phyloP scores from a whole-genome alignment of 805 yeast species.

The Debaryomyces castellii region DNA sequence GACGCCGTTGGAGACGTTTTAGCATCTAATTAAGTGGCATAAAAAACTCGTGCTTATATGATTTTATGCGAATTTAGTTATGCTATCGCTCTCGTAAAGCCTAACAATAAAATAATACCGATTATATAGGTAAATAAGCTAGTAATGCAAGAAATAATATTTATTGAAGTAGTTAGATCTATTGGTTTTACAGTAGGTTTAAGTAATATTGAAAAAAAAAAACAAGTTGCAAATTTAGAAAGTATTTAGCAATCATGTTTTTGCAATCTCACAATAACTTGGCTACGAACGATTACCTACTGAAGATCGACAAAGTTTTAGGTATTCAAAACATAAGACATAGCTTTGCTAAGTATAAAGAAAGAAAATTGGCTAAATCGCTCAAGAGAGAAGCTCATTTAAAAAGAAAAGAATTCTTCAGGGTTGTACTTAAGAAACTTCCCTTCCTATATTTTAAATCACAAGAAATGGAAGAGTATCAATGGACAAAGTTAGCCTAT shows the following conservation, averaged over 20 bases:
- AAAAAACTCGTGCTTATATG: background rate
- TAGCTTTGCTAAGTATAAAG: background rate
- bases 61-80: background rate
- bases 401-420: conserved; percentile 6
- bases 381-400: conserved; percentile 1
- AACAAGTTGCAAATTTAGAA: background rate
- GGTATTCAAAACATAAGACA: background rate
- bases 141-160: background rate
- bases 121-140: background rate
- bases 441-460: conserved; percentile 13
- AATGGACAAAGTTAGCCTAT: conserved; percentile 15
- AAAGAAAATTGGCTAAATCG: background rate
- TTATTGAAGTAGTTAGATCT: too few relatives aligned
- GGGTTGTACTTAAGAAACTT: conserved; percentile 8
- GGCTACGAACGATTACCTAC: background rate
- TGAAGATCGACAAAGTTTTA: background rate
- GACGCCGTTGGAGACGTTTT: conserved; percentile 34
- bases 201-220: too few relatives aligned
- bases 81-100: background rate
- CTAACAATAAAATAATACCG: background rate
- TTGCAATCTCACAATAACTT: background rate
- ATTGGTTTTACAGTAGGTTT: too few relatives aligned
- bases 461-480: conserved; percentile 11
- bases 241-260: background rate
- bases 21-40: background rate